Conservation (phyloP, 2,329 filamentous ascomycete species). For the Albophoma yamanashiensis region DNA sequence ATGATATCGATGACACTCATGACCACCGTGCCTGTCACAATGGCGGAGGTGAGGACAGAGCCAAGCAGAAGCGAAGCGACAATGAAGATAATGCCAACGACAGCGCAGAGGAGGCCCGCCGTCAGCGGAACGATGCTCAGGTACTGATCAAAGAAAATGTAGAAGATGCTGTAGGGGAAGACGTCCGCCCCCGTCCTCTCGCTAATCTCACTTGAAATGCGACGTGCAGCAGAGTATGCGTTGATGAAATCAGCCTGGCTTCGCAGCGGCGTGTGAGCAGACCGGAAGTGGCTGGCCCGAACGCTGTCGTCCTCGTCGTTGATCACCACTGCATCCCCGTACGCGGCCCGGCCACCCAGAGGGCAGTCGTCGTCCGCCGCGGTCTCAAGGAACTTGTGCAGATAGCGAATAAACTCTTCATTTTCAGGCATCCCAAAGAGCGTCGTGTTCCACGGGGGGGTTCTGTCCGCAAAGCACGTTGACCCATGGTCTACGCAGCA, state of each 20-base stretch:
- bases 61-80: slow-evolving; percentile 75
- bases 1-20: slow-evolving; percentile 96
- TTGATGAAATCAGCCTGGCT: slow-evolving; percentile 89
- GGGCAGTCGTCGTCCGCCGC: slow-evolving; percentile 79
- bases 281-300: slow-evolving; percentile 82
- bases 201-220: slow-evolving; percentile 71
- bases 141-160: slow-evolving; percentile 99
- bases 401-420: slow-evolving; percentile 79
- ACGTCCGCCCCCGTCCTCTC: slow-evolving; percentile 65
- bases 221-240: slow-evolving; percentile 78
- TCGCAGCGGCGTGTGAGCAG: slow-evolving; percentile 74
- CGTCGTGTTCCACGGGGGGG: slow-evolving; percentile 81
- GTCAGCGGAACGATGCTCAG: slow-evolving; percentile 73
- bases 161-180: slow-evolving; percentile 95
- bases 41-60: slow-evolving; percentile 66
- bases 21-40: slow-evolving; percentile 76
- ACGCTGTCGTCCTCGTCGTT: slow-evolving; percentile 57
- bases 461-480: slow-evolving; percentile 68
- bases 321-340: slow-evolving; percentile 73
- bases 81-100: slow-evolving; percentile 74
- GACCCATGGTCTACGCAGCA: slow-evolving; percentile 61
- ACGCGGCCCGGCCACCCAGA: slow-evolving; percentile 78
- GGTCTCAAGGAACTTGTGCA: slow-evolving; percentile 69
- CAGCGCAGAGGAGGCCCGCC: slow-evolving; percentile 67
- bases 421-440: slow-evolving; percentile 87